Conservation (phyloP, 2,329 filamentous ascomycete genomes). For the Fusarium anguioides region DNA sequence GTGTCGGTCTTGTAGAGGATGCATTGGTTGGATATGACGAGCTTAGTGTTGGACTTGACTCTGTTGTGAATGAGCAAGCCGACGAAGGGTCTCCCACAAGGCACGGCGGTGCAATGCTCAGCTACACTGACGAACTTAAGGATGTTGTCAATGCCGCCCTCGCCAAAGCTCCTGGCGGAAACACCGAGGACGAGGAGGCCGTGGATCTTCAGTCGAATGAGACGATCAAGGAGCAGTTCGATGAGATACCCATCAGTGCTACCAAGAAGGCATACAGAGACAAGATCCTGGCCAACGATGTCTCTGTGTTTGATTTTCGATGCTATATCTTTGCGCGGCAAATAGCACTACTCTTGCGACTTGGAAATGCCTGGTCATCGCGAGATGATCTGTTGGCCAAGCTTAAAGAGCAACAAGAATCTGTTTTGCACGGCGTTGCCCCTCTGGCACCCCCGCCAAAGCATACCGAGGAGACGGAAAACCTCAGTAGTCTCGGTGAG, state of each 20-base stretch:
- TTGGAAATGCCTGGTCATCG: conserved; percentile 78
- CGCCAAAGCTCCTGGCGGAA: conserved; percentile 49
- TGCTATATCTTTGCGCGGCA: conserved; percentile 95
- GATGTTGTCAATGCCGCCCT: conserved; percentile 65
- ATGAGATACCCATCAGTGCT: conserved; percentile 71
- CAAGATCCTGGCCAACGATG: conserved; percentile 92
- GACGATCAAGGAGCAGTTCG: conserved; percentile 54
- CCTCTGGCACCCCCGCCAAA: conserved; percentile 61
- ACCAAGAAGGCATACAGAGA: conserved; percentile 87
- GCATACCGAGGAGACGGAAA: conserved; percentile 72
- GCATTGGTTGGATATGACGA: conserved; percentile 95
- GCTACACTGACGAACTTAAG: conserved; percentile 79
- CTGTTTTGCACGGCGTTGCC: conserved; percentile 67
- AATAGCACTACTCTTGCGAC: conserved; percentile 80
- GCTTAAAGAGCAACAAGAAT: conserved; percentile 70
- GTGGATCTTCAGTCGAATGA: conserved; percentile 63
- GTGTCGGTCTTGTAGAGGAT: conserved; percentile 94
- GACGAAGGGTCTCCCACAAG: conserved; percentile 68
- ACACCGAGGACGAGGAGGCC: conserved; percentile 54
- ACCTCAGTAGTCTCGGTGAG: conserved; percentile 84
- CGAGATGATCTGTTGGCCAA: conserved; percentile 71
- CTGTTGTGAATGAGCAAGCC: conserved; percentile 80
- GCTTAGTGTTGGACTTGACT: conserved; percentile 86
- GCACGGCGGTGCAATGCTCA: conserved; percentile 77
- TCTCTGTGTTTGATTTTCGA: conserved; percentile 95